These are phyloP conservation scores for Tolypocladium nubicola DNA, from an alignment of 2,329 filamentous ascomycete genomes.

Conservation along the genomic window DNA sequence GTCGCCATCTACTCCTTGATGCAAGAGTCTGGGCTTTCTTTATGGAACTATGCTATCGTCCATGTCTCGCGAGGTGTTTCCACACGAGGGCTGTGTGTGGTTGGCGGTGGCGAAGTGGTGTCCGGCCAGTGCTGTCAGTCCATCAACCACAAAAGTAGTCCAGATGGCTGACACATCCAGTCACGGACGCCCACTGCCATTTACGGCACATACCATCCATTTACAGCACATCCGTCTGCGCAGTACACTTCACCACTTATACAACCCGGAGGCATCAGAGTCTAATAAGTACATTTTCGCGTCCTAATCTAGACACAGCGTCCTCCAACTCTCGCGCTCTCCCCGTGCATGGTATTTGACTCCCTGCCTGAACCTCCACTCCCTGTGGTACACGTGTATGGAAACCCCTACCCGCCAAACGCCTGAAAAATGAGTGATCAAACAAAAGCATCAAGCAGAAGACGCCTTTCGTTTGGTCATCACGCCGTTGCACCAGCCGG, in stretches of 20 bases:
- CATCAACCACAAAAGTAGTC: not conserved
- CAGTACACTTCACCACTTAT: not conserved
- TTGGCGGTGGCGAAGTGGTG: not conserved
- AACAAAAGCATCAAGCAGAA: conserved; percentile 6
- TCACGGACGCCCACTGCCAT: not conserved
- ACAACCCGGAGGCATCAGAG: conserved; percentile 8
- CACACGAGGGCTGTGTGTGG: not conserved
- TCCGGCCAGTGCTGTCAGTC: not conserved
- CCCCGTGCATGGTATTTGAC: conserved; percentile 15
- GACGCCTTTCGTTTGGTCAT: conserved; percentile 1
- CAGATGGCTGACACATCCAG: not conserved
- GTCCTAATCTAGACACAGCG: conserved; percentile 18
- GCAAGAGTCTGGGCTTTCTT: not conserved
- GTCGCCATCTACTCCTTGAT: conserved; percentile 1
- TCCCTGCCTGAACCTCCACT: conserved; percentile 7
- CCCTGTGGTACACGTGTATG: conserved; percentile 10
- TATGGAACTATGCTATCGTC: not conserved
- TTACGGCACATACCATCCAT: not conserved
- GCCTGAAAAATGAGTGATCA: conserved; percentile 12
- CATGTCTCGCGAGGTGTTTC: not conserved
- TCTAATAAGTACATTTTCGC: conserved; percentile 32
- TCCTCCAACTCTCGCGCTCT: conserved; percentile 3
- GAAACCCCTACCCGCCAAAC: conserved; percentile 11
- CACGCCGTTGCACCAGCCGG: not conserved
- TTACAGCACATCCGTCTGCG: not conserved